Conservation (phyloP, 2,329 filamentous ascomycete species). For the Sporothrix variecibatus region DNA sequence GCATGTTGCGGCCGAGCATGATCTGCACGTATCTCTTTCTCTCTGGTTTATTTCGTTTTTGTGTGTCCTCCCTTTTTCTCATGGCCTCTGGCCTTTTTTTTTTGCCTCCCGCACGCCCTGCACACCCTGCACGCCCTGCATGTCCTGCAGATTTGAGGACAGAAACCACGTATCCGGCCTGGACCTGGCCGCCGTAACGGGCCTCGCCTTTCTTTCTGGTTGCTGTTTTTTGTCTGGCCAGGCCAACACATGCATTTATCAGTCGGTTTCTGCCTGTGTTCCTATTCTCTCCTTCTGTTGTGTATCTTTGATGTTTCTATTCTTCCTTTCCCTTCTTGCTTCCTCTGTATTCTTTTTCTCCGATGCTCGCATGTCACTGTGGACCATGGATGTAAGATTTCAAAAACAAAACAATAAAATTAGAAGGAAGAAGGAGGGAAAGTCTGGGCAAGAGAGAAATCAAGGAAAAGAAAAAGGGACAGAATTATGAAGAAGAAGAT, state of each 20-base stretch:
- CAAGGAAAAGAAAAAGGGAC: not conserved
- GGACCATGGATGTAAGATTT: not conserved
- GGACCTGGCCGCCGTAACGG: constrained; percentile 22
- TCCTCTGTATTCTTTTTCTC: not conserved
- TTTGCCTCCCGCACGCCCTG: not conserved
- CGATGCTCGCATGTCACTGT: not conserved
- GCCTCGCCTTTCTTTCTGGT: constrained; percentile 10
- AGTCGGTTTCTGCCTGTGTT: constrained; percentile 17
- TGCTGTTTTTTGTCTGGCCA: not conserved
- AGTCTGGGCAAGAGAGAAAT: not conserved
- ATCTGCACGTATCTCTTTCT: not conserved
- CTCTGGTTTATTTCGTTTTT: not conserved
- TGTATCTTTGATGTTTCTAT: not conserved
- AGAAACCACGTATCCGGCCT: constrained; percentile 18
- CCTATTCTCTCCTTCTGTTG: not conserved
- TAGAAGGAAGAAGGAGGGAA: not conserved
- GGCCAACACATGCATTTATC: constrained; percentile 22
- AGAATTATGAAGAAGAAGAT: not conserved
- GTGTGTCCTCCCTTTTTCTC: not conserved
- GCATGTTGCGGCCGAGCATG: not conserved
- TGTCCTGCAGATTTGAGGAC: not conserved
- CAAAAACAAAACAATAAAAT: not conserved
- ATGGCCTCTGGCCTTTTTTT: not conserved
- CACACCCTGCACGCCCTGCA: constrained; percentile 12
- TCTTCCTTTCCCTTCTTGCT: not conserved